phyloP scores from a whole-genome alignment of 2,329 filamentous ascomycete genomes.

The Lachnum nothofagi region DNA sequence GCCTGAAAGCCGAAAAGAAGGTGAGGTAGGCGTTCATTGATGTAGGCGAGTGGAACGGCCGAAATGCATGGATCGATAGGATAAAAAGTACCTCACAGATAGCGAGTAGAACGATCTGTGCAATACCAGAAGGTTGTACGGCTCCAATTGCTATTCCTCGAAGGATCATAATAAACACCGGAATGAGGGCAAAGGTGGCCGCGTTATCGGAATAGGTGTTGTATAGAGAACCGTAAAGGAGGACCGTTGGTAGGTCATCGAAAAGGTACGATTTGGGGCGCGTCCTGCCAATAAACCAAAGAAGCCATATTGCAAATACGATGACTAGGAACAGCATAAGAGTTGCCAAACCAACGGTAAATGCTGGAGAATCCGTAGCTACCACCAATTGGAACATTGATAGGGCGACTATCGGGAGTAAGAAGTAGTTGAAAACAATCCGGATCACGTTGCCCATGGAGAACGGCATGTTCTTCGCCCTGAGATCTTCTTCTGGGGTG shows the following conservation, averaged over 20 bases:
- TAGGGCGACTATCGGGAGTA: slow-evolving; percentile 78
- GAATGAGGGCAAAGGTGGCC: slow-evolving; percentile 82
- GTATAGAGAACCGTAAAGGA: slow-evolving; percentile 88
- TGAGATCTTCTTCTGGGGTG: slow-evolving; percentile 77
- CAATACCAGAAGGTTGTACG: slow-evolving; percentile 86
- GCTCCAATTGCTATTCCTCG: slow-evolving; percentile 88
- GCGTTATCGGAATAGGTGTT: slow-evolving; percentile 96
- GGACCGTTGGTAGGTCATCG: slow-evolving; percentile 83
- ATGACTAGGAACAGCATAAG: slow-evolving; percentile 69
- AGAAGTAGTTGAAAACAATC: slow-evolving; percentile 86
- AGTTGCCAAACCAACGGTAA: slow-evolving; percentile 68
- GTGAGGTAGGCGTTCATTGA: slow-evolving; percentile 97
- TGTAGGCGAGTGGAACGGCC: slow-evolving; percentile 82
- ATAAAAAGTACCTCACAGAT: slow-evolving; percentile 92
- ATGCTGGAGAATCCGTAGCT: slow-evolving; percentile 60
- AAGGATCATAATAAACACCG: slow-evolving; percentile 76
- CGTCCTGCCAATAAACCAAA: slow-evolving; percentile 73
- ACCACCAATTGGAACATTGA: slow-evolving; percentile 90
- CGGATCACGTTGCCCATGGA: slow-evolving; percentile 73
- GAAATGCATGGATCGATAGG: slow-evolving; percentile 80
- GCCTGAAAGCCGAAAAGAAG: slow-evolving; percentile 71
- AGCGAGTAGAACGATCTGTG: slow-evolving; percentile 84
- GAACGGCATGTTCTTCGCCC: slow-evolving; percentile 88
- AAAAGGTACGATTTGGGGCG: slow-evolving; percentile 83
- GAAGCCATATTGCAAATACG: slow-evolving; percentile 70